phyloP scores from a whole-genome alignment of 2,329 filamentous ascomycete genomes.

The Aspergillus awamori region DNA sequence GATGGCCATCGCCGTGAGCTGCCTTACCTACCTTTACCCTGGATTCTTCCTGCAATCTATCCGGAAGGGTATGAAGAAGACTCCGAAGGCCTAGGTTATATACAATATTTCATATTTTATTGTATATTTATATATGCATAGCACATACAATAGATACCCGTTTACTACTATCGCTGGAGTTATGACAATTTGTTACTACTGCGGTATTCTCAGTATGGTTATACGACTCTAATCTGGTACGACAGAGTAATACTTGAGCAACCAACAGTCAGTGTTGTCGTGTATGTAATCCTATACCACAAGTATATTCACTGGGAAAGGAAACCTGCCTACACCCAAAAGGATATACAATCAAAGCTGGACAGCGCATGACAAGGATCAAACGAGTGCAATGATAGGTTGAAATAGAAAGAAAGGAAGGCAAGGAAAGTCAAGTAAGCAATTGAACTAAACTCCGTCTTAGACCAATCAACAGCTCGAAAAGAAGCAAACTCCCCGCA shows the following conservation, averaged over 20 bases:
- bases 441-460: neutral
- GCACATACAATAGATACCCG: constrained; percentile 1
- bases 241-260: too few relatives aligned
- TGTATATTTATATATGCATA: neutral
- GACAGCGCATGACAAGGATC: neutral
- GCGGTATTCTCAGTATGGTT: too few relatives aligned
- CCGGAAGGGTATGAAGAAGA: constrained; percentile 29
- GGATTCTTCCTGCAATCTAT: constrained; percentile 48
- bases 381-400: neutral
- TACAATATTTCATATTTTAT: neutral
- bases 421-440: neutral
- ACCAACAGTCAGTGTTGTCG: too few relatives aligned
- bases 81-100: constrained; percentile 13
- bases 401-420: neutral
- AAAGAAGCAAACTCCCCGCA: neutral
- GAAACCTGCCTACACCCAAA: neutral
- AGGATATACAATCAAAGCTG: neutral
- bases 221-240: too few relatives aligned
- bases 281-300: neutral
- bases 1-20: constrained; percentile 46
- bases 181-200: too few relatives aligned
- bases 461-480: neutral
- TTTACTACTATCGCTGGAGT: neutral
- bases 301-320: neutral
- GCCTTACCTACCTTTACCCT: constrained; percentile 49